Percentiles rank a stretch among this genome's conserved stretches.
Conservation (phyloP, 495 filamentous ascomycete genomes). For the Sphaerosporella brunnea region DNA sequence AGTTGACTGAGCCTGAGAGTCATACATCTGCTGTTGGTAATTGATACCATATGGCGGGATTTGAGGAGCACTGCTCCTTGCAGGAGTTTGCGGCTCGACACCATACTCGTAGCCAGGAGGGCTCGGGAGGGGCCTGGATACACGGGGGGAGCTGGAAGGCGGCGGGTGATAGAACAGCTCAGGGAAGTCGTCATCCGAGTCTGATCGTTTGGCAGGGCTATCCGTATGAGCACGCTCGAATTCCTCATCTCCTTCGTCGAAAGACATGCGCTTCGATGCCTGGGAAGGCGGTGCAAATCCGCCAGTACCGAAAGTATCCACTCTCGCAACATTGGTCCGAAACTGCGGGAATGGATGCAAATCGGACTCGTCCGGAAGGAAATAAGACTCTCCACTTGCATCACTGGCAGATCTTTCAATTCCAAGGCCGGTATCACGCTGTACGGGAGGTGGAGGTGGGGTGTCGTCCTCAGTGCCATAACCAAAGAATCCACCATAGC, state of each 20-base stretch:
- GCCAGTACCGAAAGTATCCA: constrained; percentile 72
- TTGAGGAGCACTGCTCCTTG: neutral
- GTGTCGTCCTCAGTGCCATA: constrained; percentile 19
- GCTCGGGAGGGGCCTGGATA: constrained; percentile 20
- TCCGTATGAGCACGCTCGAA: constrained; percentile 38
- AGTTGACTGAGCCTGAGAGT: neutral
- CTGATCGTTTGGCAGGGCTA: constrained; percentile 29
- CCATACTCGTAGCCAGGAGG: constrained; percentile 16
- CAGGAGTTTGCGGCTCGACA: constrained; percentile 1
- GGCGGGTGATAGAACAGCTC: constrained; percentile 87
- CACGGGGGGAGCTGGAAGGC: constrained; percentile 9
- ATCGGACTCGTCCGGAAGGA: constrained; percentile 34
- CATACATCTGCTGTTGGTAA: neutral
- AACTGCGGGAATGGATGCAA: constrained; percentile 47
- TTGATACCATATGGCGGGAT: neutral
- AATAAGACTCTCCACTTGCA: constrained; percentile 27
- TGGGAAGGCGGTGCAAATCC: constrained; percentile 51
- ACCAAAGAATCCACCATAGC: constrained; percentile 12
- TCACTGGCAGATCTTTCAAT: constrained; percentile 25
- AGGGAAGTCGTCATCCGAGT: constrained; percentile 41
- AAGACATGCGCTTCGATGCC: constrained; percentile 53
- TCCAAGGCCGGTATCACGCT: constrained; percentile 2
- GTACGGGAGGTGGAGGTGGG: constrained; percentile 14
- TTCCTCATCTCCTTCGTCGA: constrained; percentile 81
- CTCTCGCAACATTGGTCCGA: constrained; percentile 34